Evolutionary conservation across 495 filamentous ascomycete genomes (phyloP), one percentile per base, ranked within the genome.

Genomic region (Hypoxylon crocopeplum): DNA sequence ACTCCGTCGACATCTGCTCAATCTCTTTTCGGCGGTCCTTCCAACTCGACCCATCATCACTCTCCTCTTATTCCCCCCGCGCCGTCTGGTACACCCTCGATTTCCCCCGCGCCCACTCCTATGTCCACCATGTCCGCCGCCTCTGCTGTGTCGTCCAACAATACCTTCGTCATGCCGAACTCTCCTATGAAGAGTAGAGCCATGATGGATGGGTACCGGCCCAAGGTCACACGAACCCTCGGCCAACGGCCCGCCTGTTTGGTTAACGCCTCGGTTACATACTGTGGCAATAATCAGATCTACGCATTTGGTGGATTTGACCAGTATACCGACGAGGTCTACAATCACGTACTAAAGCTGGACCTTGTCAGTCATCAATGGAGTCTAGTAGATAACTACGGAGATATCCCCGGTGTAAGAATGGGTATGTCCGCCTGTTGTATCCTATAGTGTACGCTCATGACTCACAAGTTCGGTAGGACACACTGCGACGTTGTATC

Each of bases 221-320:
- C 93, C 7, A 87, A 84, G 66, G 86, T 96, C 13, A 90, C 86
- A 19, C 87, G 87, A 64, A 89, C 88, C 5, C 80, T 91, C 44
- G 94, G 94, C 33, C 90, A 94, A 72, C 80, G 92, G 46, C 93
- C 96, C 7, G 92, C 95, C 42, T 97, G 94, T 67, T 82, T 98
- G 33, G 93, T 98, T 48, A 98, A 97, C 79, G 94, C 94, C 48
- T 97, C 95, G 11, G 92, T 98, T 46, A 98, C 94, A 13, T 97
- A 96, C 73, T 96, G 93, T 68, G 91, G 91, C 38, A 90, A 96
- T 72, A 92, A 97, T 75, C 85, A 90, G 69, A 97, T 98, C 63
- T 97, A 97, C 75, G 94, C 93, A 20, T 98, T 98, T 76, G 94
- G 94, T 10, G 94, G 94, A n/a, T 98, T 98, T 64, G 94, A 98